Evolutionary conservation across 139 green algal genomes (phyloP), one percentile per base, ranked within the genome.

Genomic region (Eudorina sp.): DNA sequence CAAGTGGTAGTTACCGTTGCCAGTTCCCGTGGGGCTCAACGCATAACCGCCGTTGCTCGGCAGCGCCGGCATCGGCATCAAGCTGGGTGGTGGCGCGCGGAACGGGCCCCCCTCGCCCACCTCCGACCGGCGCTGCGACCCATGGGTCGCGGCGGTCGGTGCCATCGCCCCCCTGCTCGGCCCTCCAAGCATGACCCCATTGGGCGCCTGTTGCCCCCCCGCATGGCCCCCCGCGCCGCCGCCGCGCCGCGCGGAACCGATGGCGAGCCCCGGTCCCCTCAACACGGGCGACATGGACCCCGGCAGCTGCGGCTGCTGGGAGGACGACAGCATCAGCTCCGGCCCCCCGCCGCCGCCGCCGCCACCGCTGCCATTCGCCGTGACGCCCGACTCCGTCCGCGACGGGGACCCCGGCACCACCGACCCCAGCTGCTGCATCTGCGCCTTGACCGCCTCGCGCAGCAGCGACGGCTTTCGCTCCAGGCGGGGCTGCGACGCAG

Each of bases 391-490:
- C 8, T 40, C 18, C 58, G 25, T 66, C 8, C 43, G 43, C 29
- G 13, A 7, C 25, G 29, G 46, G 46, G 48, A 19, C 27, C 40
- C 51, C 21, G 16, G 16, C n/a, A 19, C 13, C 7, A 16, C 51
- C 41, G 41, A 23, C 31, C 43, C 9, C 2, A 3, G 29, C 41
- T 23, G 60, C 60, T 66, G 79, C 43, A 40, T 29, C 53, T 41
- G 25, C 34, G 41, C n/a, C 75, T 74, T 74, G 11, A 86, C 43
- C 38, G 80, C 80, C 45, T 86, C 80, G 7, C 80, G 80, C 6
- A 86, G 76, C 38, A 86, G 16, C n/a, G 43, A 66, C 11, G 80
- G 80, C 31, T 76, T 76, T n/a, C 80, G 80, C 2, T 86, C 80
- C 43, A 86, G 58, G 31, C 36, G 31, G 7, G 46, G 19, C 38